These are phyloP conservation scores for Dujonia santamariae DNA, from an alignment of 1,139 yeast species.

Conservation along the genomic window DNA sequence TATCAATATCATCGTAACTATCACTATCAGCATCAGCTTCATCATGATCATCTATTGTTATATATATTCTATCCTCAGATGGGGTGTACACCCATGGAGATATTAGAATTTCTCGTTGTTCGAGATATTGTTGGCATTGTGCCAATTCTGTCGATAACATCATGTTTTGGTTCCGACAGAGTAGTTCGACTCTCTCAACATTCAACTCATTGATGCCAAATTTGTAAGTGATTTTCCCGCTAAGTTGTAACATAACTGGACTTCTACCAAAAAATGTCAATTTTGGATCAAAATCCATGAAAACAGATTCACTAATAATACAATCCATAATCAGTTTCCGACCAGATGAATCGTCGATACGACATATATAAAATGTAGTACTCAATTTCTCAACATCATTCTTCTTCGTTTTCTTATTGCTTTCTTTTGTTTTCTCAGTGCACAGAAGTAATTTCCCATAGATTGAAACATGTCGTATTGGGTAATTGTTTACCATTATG, in stretches of 20 bases:
- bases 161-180: too few relatives aligned
- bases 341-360: conserved; percentile 28
- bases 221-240: too few relatives aligned
- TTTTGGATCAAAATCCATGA: conserved; percentile 14
- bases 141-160: too few relatives aligned
- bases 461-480: conserved; percentile 23
- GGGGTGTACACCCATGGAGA: conserved; percentile 2
- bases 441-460: conserved; percentile 24
- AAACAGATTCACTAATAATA: conserved; percentile 10
- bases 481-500: conserved; percentile 32
- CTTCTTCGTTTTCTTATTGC: conserved; percentile 7
- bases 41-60: background rate
- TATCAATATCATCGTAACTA: background rate
- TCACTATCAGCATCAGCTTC: background rate
- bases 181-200: too few relatives aligned
- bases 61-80: conserved; percentile 1
- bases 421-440: conserved; percentile 5
- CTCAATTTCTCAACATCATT: background rate
- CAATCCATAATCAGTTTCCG: conserved; percentile 12
- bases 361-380: conserved; percentile 5
- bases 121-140: conserved; percentile 32
- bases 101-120: conserved; percentile 17
- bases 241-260: too few relatives aligned
- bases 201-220: too few relatives aligned
- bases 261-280: too few relatives aligned